Percentiles rank a stretch among this genome's conserved stretches.
These are phyloP conservation scores for Mucor circinelloides DNA, from an alignment of 371 early-diverging fungal genomes.

Conservation along the genomic window DNA sequence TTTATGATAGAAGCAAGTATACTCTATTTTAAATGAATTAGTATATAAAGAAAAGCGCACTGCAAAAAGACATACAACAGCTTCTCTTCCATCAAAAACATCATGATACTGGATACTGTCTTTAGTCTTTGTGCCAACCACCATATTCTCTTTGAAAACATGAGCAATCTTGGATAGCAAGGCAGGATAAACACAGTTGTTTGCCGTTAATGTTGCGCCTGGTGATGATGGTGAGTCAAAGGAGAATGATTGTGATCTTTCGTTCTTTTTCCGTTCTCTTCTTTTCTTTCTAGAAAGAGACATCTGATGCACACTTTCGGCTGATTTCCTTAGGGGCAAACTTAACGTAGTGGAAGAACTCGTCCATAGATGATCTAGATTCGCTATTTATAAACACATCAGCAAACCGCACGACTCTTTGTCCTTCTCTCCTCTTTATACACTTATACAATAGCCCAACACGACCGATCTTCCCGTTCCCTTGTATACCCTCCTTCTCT, in stretches of 20 bases:
- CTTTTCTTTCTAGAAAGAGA: conserved; percentile 25
- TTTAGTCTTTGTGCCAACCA: conserved; percentile 60
- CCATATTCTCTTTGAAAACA: conserved; percentile 64
- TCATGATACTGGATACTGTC: conserved; percentile 81
- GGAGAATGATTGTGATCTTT: conserved; percentile 43
- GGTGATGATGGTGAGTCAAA: conserved; percentile 20
- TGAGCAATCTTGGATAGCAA: conserved; percentile 79
- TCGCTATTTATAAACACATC: conserved; percentile 14
- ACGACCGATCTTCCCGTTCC: not conserved
- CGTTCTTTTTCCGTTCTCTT: conserved; percentile 25
- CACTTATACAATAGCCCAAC: not conserved
- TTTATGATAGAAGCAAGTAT: conserved; percentile 70
- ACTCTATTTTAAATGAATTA: conserved; percentile 50
- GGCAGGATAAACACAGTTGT: conserved; percentile 72
- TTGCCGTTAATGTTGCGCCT: conserved; percentile 24
- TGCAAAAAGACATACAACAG: conserved; percentile 63
- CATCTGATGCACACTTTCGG: conserved; percentile 36
- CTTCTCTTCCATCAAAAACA: conserved; percentile 83
- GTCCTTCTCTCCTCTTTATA: not conserved
- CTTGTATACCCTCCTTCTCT: not conserved
- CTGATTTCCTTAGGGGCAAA: conserved; percentile 41
- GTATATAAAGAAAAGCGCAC: not conserved
- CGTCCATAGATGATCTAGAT: conserved; percentile 18
- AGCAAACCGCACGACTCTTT: not conserved
- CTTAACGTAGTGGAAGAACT: conserved; percentile 34